A percentile compares a stretch with the other conserved stretches of the same genome.
Conservation (phyloP, 192 early-diverging fungal genomes). For the Podila minutissima region DNA sequence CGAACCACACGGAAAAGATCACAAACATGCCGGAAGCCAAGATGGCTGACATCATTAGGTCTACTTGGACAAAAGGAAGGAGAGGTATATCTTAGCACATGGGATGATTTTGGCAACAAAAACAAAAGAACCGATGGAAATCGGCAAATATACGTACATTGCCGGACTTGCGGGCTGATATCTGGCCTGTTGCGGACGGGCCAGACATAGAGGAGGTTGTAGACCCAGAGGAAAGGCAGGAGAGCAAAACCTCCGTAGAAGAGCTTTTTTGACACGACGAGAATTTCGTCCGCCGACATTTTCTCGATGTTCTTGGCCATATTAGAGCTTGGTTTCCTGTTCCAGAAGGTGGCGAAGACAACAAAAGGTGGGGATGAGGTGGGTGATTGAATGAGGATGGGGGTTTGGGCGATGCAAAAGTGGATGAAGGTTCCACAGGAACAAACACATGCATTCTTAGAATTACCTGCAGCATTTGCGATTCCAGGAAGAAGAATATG, state of each 20-base stretch:
- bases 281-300: constrained; percentile 62
- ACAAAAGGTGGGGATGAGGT: background rate
- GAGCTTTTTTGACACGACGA: constrained; percentile 67
- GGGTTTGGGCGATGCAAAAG: background rate
- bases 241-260: constrained; percentile 65
- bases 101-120: too few relatives aligned
- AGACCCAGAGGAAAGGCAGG: constrained; percentile 76
- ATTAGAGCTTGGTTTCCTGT: background rate
- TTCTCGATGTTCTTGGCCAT: constrained; percentile 56
- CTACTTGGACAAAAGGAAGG: constrained; percentile 29
- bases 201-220: constrained; percentile 76
- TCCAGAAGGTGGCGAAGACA: background rate
- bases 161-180: constrained; percentile 56
- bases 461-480: background rate
- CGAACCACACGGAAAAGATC: constrained; percentile 65
- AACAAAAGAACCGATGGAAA: too few relatives aligned
- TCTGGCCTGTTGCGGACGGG: constrained; percentile 61
- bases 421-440: background rate
- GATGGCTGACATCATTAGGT: constrained; percentile 61
- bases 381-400: background rate
- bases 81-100: background rate
- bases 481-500: background rate
- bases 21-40: constrained; percentile 61
- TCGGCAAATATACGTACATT: constrained; percentile 55
- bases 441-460: too few relatives aligned